Evolutionary conservation across 2,329 filamentous ascomycete species (phyloP), one percentile per base, ranked within the genome.

Genomic region (Phyllosticta capitalensis): DNA sequence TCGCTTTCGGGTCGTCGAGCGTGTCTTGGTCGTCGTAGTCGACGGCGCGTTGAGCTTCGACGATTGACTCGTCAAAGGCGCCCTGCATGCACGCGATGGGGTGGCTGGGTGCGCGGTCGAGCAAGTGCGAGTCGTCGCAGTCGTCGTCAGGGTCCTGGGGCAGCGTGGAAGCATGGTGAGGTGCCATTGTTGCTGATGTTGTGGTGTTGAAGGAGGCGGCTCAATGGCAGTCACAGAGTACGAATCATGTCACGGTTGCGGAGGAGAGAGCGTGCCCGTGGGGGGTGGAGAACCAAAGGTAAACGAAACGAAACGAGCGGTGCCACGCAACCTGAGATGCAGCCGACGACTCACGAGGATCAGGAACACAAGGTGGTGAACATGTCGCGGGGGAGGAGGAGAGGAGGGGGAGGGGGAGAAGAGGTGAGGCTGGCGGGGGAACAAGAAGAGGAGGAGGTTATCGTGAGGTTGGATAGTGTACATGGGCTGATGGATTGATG

Each of bases 1-100:
- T 82, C 56, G 75, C 78, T 66, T 81, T 83, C 45, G 83, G 84
- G 71, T 83, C 81, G 33, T 65, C 68, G 66, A 2, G 67, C 70
- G 63, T 71, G 68, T 62, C 70, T 61, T 80, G 73, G 69, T 79
- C 82, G 14, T 30, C 22, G 21, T 38, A 49, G 38, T 56, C 53
- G 21, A 33, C 26, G 5, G 52, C 21, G n/a, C 77, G 75, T 14
- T 83, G 83, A 33, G 86, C 86, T 68, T 94, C 90, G 60, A 84
- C 76, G 65, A 94, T 83, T 1, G 89, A 92, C 74, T 94, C 90
- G 66, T 88, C 85, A 70, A 95, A 94, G 62, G 90, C 88, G 63
- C 81, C 83, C 71, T 94, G 90, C 83, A 94, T 88, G 28, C 82
- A 81, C 17, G 83, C 76, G 56, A 94, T 86, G 6, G 90, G 90